These are phyloP conservation scores for Saussurea involucrata DNA, from an alignment of 129 eudicot genomes.

Conservation along the genomic window DNA sequence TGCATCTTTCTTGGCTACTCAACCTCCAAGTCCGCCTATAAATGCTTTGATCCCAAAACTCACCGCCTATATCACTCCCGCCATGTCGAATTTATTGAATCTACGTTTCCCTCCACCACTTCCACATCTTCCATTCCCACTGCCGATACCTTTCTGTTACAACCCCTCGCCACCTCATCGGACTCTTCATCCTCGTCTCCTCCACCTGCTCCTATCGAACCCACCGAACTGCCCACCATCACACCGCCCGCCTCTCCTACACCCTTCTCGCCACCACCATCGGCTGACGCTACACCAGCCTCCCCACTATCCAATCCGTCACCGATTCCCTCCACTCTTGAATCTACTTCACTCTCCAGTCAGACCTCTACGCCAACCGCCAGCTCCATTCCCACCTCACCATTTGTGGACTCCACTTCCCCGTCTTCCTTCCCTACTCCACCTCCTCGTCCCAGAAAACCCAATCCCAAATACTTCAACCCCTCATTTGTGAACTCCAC, in stretches of 20 bases:
- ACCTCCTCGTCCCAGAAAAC: neutral
- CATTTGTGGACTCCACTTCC: too few relatives aligned
- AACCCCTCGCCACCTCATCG: too few relatives aligned
- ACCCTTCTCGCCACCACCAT: too few relatives aligned
- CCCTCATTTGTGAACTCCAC: slow-evolving; percentile 2
- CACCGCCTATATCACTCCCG: slow-evolving; percentile 8
- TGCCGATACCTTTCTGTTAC: neutral
- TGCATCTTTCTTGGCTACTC: slow-evolving; percentile 24
- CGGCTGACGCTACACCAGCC: too few relatives aligned
- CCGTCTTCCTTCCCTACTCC: neutral
- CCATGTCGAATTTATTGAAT: slow-evolving; percentile 34
- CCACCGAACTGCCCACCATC: neutral
- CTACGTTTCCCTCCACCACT: neutral
- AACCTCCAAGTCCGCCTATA: slow-evolving; percentile 21
- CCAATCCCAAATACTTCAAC: slow-evolving; percentile 10
- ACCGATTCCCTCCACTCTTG: too few relatives aligned
- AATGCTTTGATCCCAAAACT: slow-evolving; percentile 16
- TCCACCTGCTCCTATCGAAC: neutral
- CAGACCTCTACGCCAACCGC: neutral
- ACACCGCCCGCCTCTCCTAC: neutral
- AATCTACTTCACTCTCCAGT: too few relatives aligned
- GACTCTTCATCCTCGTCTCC: too few relatives aligned
- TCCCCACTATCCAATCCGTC: too few relatives aligned
- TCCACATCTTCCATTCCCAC: too few relatives aligned
- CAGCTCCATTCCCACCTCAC: neutral